These are phyloP conservation scores for Allium cepa DNA, from an alignment of 106 monocot species.

Conservation along the genomic window DNA sequence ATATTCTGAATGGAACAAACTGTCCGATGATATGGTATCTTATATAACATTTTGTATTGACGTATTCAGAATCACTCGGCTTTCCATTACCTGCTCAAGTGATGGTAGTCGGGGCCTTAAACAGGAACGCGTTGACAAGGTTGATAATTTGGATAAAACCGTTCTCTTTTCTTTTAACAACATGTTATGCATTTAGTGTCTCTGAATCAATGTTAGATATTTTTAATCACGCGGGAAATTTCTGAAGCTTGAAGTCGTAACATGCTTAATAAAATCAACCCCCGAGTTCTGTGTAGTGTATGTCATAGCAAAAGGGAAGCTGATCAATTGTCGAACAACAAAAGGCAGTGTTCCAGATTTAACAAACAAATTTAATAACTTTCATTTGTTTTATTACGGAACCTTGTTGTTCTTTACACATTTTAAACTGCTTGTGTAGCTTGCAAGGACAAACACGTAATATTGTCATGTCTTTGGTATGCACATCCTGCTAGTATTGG, in stretches of 20 bases:
- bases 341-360: constrained; percentile 9
- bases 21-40: too few relatives aligned
- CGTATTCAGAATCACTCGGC: too few relatives aligned
- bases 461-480: too few relatives aligned
- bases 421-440: too few relatives aligned
- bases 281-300: constrained; percentile 81
- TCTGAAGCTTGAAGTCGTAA: constrained; percentile 58
- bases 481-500: too few relatives aligned
- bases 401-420: too few relatives aligned
- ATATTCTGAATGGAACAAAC: too few relatives aligned
- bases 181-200: not conserved
- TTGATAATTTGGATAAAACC: not conserved
- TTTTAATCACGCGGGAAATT: constrained; percentile 49
- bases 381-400: too few relatives aligned
- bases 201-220: not conserved
- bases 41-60: too few relatives aligned
- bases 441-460: too few relatives aligned
- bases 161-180: not conserved
- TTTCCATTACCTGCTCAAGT: constrained; percentile 17
- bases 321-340: constrained; percentile 33
- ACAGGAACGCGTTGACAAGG: constrained; percentile 54
- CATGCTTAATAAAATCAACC: constrained; percentile 36
- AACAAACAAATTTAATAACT: too few relatives aligned
- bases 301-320: constrained; percentile 60
- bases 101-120: constrained; percentile 56